Base-by-base conservation (phyloP, 805 yeast genomes). In the Vanderwaltozyma tropicalis region DNA sequence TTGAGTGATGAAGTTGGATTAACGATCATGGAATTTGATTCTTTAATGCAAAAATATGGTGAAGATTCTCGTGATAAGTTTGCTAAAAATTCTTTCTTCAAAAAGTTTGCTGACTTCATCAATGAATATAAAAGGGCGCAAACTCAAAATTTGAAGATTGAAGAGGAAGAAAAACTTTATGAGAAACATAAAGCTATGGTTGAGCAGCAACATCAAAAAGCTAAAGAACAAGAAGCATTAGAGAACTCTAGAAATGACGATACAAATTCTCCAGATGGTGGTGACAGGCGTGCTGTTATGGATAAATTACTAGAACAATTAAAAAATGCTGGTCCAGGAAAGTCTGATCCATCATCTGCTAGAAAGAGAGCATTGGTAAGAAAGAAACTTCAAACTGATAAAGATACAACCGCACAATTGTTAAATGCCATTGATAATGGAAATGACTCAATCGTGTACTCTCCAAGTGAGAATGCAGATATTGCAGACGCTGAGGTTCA, bases 221-320 rank as follows among this genome's bases (percentile, higher is more conserved):
- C 40, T 7, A 43, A 42, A 42, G 47, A 27, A 41, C 11, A n/a
- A 8, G 32, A 45, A 15, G 31, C 36, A 14, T 38, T 30, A 19
- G 22, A 31, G n/a, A 22, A 19, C 10, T 26, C 27, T 13, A 44
- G 35, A 11, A 42, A 31, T 3, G 44, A 36, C 10, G 43, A 31
- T 2, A 43, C 30, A 5, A 45, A 30, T 13, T 46, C 38, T 22
- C 54, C 41, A 10, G 43, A 43, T 18, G 38, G 40, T 11, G 53
- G 44, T 12, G 64, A 57, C 31, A 50, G 59, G 28, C 52, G 61
- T 34, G 73, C 66, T 11, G 77, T 86, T 30, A 86, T 92, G 82
- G 98, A 92, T 57, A 74, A 80, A 26, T 66, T 92, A 34, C 68
- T 92, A 41, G 94, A 87, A 56, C 85, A 82, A 52, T 71, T 92